Evolutionary conservation across 345 rosid genomes (phyloP), one percentile per base, ranked within the genome.

Genomic region (Boechera stricta): DNA sequence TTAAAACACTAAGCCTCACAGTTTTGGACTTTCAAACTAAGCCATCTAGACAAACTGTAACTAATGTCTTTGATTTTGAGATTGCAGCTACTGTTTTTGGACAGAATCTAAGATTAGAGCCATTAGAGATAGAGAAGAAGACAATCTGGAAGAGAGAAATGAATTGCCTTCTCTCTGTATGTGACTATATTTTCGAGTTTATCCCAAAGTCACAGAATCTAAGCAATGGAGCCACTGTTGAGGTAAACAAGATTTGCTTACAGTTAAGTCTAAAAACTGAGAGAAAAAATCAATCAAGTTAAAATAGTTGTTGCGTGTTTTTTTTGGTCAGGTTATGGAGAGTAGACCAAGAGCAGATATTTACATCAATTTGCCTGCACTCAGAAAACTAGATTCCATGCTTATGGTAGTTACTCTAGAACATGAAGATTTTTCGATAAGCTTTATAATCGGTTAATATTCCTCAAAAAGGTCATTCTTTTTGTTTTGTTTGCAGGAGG

Each of bases 101-200:
- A 35, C 97, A 92, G 70, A 89, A 85, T 79, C 66, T 88, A 85
- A 85, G 90, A 63, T 78, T 95, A 65, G 98, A 90, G 72, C 99
- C 99, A 8, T 71, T 94, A 68, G 86, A 88, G n/a, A 71, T 81
- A 51, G 96, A 92, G 84, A 92, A 95, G 83, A 85, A 80, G 80
- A 81, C 84, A 13, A 69, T 90, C 85, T 95, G 99, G 98, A 92
- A 78, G 71, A 84, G 97, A 86, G 99, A 90, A 89, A 92, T 90
- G 99, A 79, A 86, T 24, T 90, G 92, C 55, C 92, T 95, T 78
- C 85, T 95, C 36, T 89, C 98, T 15, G 90, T 89, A 2, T 95
- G 98, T 33, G 90, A 92, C 67, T 86, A 84, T 79, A 88, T 90
- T 28, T 86, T 89, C 7, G 98, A 95, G 53, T 76, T 92, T 44